These are phyloP conservation scores for Lenzites betulinus DNA, from an alignment of 768 basidiomycete species.

Conservation along the genomic window DNA sequence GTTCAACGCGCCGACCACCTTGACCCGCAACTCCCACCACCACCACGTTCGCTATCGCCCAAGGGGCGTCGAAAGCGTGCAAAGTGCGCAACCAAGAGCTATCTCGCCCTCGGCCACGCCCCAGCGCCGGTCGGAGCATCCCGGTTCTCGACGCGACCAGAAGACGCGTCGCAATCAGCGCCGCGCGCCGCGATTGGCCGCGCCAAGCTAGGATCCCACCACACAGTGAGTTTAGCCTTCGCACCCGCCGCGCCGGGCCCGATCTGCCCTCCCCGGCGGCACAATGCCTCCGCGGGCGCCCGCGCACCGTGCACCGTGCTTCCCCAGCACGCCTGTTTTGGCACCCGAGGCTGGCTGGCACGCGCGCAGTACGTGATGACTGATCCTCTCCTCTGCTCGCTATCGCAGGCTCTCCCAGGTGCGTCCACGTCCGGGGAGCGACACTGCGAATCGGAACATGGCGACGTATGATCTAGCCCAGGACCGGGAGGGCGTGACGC, in stretches of 20 bases:
- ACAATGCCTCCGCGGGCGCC: conserved; percentile 11
- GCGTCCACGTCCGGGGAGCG: no score
- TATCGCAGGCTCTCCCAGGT: background rate
- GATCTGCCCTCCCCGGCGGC: conserved; percentile 7
- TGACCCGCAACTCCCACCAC: background rate
- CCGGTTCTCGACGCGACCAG: conserved; percentile 18
- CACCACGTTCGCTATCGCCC: background rate
- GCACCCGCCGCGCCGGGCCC: conserved; percentile 16
- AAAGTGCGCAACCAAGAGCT: background rate
- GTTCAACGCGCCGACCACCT: no score
- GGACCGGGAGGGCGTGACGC: background rate
- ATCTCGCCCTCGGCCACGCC: conserved; percentile 1
- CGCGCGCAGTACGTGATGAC: conserved; percentile 13
- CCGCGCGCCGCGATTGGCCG: background rate
- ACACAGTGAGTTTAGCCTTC: conserved; percentile 25
- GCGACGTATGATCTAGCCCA: no score
- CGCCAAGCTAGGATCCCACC: conserved; percentile 17
- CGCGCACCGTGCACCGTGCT: background rate
- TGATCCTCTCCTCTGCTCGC: conserved; percentile 1
- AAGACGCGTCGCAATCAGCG: background rate
- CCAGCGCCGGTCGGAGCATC: conserved; percentile 15
- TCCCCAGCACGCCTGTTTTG: no score
- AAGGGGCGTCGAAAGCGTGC: background rate
- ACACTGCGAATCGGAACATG: no score
- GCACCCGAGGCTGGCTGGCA: background rate